Conservation (phyloP, 2,329 filamentous ascomycete species). For the Penicillium occitanis region DNA sequence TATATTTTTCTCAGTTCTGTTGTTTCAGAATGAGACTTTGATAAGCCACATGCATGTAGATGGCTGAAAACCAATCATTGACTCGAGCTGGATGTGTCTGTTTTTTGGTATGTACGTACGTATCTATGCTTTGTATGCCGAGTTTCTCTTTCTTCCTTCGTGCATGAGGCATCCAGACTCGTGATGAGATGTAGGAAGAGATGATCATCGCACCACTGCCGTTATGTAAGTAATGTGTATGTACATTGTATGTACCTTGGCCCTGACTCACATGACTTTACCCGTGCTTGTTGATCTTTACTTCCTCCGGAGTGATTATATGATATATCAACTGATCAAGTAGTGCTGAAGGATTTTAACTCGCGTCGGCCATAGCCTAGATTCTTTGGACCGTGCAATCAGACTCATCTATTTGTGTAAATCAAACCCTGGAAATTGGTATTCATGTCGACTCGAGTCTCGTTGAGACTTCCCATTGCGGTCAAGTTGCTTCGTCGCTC, state of each 20-base stretch:
- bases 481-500: background rate
- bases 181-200: background rate
- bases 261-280: background rate
- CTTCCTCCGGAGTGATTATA: background rate
- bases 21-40: slow-evolving; percentile 18
- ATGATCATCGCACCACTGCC: background rate
- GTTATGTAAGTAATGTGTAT: background rate
- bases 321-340: background rate
- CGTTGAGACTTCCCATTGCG: background rate
- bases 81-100: background rate
- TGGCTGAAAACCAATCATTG: background rate
- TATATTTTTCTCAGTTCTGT: background rate
- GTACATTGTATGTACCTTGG: background rate
- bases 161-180: background rate
- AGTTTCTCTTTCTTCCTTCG: background rate
- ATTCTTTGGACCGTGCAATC: background rate
- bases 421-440: background rate
- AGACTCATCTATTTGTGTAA: background rate
- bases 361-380: background rate
- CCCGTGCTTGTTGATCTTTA: slow-evolving; percentile 1
- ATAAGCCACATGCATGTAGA: background rate
- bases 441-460: background rate
- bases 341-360: background rate
- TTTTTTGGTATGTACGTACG: background rate
- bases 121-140: background rate